Evolutionary conservation across 2,329 filamentous ascomycete species (phyloP).

Genomic region (Xylariales sp.): DNA sequence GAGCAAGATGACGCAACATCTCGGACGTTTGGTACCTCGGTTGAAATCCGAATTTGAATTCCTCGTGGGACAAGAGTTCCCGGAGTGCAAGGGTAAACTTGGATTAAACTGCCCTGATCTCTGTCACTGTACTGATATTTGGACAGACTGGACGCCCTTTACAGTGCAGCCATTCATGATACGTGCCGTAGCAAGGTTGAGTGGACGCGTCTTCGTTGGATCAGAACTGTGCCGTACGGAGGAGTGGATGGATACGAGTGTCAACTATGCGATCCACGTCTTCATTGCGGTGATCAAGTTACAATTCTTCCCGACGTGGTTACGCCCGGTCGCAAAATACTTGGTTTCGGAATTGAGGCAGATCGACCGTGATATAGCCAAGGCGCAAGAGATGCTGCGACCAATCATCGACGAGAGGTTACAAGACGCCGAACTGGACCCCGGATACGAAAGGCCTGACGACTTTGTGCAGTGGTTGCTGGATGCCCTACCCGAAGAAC

Average conservation of each 20-base stretch:
- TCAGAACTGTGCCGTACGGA: slow-evolving; percentile 44
- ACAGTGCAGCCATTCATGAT: slow-evolving; percentile 49
- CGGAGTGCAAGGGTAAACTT: slow-evolving; percentile 35
- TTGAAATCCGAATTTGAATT: slow-evolving; percentile 43
- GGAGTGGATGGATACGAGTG: slow-evolving; percentile 48
- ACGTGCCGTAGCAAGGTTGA: slow-evolving; percentile 47
- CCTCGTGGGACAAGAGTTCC: slow-evolving; percentile 42
- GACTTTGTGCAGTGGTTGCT: slow-evolving; percentile 46
- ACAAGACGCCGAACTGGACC: slow-evolving; percentile 31
- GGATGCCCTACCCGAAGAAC: slow-evolving; percentile 29
- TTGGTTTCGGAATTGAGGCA: slow-evolving; percentile 42
- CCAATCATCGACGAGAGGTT: slow-evolving; percentile 44
- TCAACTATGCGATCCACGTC: slow-evolving; percentile 46
- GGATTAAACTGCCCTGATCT: neutral
- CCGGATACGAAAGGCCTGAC: slow-evolving; percentile 34
- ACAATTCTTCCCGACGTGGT: slow-evolving; percentile 46
- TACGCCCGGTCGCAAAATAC: slow-evolving; percentile 41
- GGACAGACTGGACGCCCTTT: slow-evolving; percentile 49
- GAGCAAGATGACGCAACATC: slow-evolving; percentile 43
- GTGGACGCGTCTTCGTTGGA: slow-evolving; percentile 50
- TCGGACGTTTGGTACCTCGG: slow-evolving; percentile 39
- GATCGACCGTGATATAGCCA: slow-evolving; percentile 38
- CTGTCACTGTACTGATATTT: neutral
- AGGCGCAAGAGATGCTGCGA: slow-evolving; percentile 37
- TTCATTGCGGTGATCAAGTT: slow-evolving; percentile 45